Evolutionary conservation across 2,329 filamentous ascomycete genomes (phyloP).

Genomic region (Claviceps sp.): DNA sequence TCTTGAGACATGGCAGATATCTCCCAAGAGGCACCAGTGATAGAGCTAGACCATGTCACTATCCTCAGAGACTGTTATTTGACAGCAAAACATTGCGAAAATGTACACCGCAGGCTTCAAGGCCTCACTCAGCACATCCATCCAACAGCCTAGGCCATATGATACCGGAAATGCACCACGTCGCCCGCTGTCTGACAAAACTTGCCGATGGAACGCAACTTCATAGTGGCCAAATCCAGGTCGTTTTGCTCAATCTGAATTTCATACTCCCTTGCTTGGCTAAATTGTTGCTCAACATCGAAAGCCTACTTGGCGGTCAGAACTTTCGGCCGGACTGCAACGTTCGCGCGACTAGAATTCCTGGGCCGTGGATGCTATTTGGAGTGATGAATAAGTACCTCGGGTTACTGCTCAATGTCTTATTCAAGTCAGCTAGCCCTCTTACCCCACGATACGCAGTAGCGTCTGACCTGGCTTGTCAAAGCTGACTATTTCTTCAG

Average conservation of each 20-base stretch:
- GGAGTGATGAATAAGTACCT: too few species aligned
- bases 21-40: neutral
- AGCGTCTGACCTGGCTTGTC: too few species aligned
- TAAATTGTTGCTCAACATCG: slow-evolving; percentile 40
- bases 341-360: too few species aligned
- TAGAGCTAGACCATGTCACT: slow-evolving; percentile 17
- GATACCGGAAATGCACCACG: slow-evolving; percentile 31
- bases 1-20: slow-evolving; percentile 15
- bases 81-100: slow-evolving; percentile 40
- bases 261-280: slow-evolving; percentile 42
- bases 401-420: too few species aligned
- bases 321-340: slow-evolving; percentile 35
- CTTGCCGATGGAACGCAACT: slow-evolving; percentile 41
- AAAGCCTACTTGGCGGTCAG: slow-evolving; percentile 36
- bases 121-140: slow-evolving; percentile 33
- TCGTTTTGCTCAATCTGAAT: slow-evolving; percentile 41
- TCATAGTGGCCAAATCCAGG: slow-evolving; percentile 33
- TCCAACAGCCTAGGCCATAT: slow-evolving; percentile 33
- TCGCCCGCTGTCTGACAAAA: slow-evolving; percentile 35
- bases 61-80: slow-evolving; percentile 39
- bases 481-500: too few species aligned
- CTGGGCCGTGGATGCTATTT: too few species aligned
- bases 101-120: slow-evolving; percentile 33
- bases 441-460: too few species aligned
- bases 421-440: too few species aligned